Base-by-base conservation (phyloP, 2,329 filamentous ascomycete genomes). In the Curvularia lunata region DNA sequence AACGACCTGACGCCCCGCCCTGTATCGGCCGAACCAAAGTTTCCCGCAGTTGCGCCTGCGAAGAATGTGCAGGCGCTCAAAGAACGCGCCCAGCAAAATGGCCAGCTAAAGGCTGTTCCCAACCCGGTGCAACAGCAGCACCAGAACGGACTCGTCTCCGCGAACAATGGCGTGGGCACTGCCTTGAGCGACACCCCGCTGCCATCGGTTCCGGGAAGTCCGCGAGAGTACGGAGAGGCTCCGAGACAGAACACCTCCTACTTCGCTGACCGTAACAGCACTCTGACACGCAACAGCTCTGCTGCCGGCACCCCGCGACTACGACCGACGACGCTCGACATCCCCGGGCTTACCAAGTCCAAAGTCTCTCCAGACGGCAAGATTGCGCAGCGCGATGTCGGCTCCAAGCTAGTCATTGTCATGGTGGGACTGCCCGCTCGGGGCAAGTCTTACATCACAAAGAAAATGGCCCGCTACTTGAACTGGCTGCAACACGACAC, bases 401-500 rank as follows among this genome's bases (percentile, higher is more conserved):
- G 93, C 48, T 91, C 95, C 40, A 99, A 99, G 82, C 83, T 99
- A 61, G 92, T 98, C 73, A 96, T 99, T 70, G 88, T 99, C 75
- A 99, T 99, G 95, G 95, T 99, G 59, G 95, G 95, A 63, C 81
- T 99, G 69, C 95, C 95, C 2, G 95, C 95, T 9, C 85, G 95
- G 70, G 95, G 95, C 74, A 99, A 99, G 81, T 97, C 93, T 54
- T 99, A 99, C 79, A 96, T 99, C 71, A 98, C 95, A 61, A 98
- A 98, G 83, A 99, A 99, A 81, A 86, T 99, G 62, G 91, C 95
- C 58, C 86, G 95, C 61, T 99, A 98, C 75, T 81, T 99, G 49
- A 94, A 96, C 48, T 99, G 95, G 95, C 88, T 97, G 71, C 95
- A 99, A 74, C 94, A 99, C 78, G 91, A 97, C 71, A 95, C 93